phyloP scores from a whole-genome alignment of 1,284 basidiomycete species.

The Microbotryum saponariae region DNA sequence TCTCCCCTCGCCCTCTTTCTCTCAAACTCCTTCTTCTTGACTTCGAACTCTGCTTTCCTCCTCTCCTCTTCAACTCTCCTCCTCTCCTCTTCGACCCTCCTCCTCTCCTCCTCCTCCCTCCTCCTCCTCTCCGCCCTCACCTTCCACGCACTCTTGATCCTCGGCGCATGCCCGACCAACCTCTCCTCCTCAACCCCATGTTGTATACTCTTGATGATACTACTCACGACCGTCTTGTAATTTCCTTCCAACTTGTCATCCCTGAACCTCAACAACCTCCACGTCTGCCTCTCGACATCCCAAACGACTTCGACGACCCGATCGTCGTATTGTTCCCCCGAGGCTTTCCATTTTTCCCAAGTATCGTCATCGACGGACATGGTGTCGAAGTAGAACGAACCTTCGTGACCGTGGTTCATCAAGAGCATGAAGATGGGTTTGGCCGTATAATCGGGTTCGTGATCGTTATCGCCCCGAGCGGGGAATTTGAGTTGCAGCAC shows the following conservation, averaged over 20 bases:
- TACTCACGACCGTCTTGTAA: constrained; percentile 69
- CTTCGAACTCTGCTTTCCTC: too few species aligned
- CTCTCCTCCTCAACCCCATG: constrained; percentile 67
- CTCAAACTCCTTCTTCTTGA: too few species aligned
- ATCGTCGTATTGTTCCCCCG: constrained; percentile 77
- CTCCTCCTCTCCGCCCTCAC: constrained; percentile 20
- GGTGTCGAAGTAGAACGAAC: constrained; percentile 62
- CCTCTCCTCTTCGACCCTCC: too few species aligned
- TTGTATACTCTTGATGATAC: constrained; percentile 74
- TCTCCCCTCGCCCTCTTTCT: too few species aligned
- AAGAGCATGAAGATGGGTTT: constrained; percentile 77
- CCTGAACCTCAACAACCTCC: constrained; percentile 84
- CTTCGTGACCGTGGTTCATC: constrained; percentile 49
- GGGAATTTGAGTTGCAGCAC: constrained; percentile 89
- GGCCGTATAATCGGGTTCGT: constrained; percentile 65
- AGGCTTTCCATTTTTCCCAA: constrained; percentile 85
- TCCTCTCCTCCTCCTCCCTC: neutral
- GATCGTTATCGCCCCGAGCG: constrained; percentile 50
- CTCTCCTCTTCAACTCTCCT: too few species aligned
- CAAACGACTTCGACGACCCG: constrained; percentile 89
- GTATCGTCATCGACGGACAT: constrained; percentile 81
- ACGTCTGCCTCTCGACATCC: constrained; percentile 58
- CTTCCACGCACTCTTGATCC: constrained; percentile 34
- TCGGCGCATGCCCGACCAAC: constrained; percentile 30
- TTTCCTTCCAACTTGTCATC: constrained; percentile 88